Evolutionary conservation across 2,329 filamentous ascomycete species (phyloP).

Genomic region (Fusarium pilosicola): DNA sequence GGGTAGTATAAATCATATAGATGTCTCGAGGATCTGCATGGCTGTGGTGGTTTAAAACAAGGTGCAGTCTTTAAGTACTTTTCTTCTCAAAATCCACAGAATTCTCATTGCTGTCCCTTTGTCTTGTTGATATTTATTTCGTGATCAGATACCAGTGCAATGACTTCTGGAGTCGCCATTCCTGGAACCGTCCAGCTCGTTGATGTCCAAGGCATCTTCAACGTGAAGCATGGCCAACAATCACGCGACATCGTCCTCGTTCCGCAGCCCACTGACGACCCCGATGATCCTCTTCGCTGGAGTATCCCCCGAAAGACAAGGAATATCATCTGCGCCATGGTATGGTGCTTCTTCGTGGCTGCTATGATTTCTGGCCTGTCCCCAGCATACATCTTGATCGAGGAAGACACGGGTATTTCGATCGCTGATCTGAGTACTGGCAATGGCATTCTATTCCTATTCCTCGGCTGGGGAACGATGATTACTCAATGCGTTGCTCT

Average conservation of each 20-base stretch:
- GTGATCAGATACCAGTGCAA: neutral
- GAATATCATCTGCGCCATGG: conserved; percentile 39
- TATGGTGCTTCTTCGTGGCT: conserved; percentile 41
- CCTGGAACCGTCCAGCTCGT: conserved; percentile 39
- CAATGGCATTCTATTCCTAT: neutral
- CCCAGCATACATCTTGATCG: conserved; percentile 39
- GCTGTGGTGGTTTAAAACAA: neutral
- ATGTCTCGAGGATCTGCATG: neutral
- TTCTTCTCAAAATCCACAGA: neutral
- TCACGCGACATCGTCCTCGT: conserved; percentile 33
- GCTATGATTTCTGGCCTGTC: conserved; percentile 41
- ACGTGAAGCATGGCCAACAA: conserved; percentile 33
- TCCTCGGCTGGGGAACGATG: neutral
- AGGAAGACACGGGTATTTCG: conserved; percentile 40
- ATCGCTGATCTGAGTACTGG: conserved; percentile 36
- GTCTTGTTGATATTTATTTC: neutral
- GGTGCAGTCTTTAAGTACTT: neutral
- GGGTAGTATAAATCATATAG: neutral
- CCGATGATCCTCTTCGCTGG: conserved; percentile 41
- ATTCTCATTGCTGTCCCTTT: too few relatives aligned
- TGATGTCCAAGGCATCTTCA: conserved; percentile 27
- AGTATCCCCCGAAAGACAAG: conserved; percentile 28
- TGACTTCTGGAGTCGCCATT: conserved; percentile 5
- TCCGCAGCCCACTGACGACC: conserved; percentile 39
- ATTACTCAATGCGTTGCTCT: neutral